Conservation (phyloP, 2,329 filamentous ascomycete genomes). For the Diaporthe helianthi region DNA sequence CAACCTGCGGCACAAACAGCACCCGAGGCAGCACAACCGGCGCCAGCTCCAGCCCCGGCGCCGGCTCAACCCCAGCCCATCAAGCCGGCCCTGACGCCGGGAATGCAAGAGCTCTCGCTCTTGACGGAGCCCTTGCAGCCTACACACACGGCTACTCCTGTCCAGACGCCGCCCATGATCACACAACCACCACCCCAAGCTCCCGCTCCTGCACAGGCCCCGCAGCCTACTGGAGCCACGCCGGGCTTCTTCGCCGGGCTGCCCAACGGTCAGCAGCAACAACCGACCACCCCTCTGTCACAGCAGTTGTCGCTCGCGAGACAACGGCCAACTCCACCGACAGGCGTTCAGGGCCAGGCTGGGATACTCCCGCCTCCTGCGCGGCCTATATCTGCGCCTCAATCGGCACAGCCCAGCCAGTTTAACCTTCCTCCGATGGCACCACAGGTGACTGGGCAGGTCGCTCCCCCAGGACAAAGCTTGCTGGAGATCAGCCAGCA, state of each 20-base stretch:
- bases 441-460: conserved; percentile 83
- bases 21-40: conserved; percentile 44
- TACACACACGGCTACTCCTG: conserved; percentile 48
- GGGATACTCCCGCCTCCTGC: conserved; percentile 78
- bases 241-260: conserved; percentile 64
- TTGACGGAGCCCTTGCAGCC: conserved; percentile 61
- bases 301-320: conserved; percentile 58
- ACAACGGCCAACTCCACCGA: conserved; percentile 75
- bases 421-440: conserved; percentile 80
- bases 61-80: conserved; percentile 45
- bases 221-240: conserved; percentile 60
- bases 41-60: conserved; percentile 47
- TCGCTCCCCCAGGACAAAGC: conserved; percentile 78
- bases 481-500: conserved; percentile 75
- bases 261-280: conserved; percentile 45
- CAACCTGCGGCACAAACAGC: conserved; percentile 38
- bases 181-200: conserved; percentile 43
- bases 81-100: conserved; percentile 68
- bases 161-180: conserved; percentile 44
- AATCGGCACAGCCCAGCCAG: conserved; percentile 75
- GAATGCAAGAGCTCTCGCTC: conserved; percentile 66
- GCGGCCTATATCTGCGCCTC: conserved; percentile 85
- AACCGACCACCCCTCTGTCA: conserved; percentile 50
- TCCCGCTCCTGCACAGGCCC: conserved; percentile 44
- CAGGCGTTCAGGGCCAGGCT: conserved; percentile 63